phyloP scores from a whole-genome alignment of 2,329 filamentous ascomycete species.

The Beauveria sp. region DNA sequence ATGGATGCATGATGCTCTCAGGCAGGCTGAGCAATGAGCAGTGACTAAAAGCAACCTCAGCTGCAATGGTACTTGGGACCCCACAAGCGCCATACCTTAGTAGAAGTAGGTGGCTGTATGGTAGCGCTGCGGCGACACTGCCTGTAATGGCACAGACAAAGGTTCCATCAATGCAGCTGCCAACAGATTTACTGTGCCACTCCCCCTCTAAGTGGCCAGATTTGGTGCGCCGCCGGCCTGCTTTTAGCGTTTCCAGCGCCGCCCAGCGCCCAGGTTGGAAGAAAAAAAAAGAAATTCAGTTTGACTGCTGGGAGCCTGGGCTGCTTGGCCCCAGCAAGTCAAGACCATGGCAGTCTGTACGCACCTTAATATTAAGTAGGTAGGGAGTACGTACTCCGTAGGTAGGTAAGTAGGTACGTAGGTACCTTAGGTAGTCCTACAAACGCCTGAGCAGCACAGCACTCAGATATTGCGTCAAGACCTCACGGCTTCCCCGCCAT shows the following conservation, averaged over 20 bases:
- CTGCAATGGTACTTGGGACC: no score
- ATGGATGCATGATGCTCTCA: no score
- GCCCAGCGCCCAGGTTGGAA: neutral
- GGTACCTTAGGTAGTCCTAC: neutral
- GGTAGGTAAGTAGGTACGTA: no score
- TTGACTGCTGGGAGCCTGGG: neutral
- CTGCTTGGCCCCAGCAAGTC: neutral
- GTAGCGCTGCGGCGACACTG: no score
- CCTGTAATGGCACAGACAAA: no score
- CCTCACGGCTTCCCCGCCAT: neutral
- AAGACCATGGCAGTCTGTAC: neutral
- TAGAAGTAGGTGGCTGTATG: no score
- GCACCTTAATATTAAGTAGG: no score
- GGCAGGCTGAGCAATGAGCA: no score
- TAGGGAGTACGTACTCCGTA: no score
- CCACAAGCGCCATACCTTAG: no score
- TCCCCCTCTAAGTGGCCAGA: neutral
- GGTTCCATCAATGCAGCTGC: no score
- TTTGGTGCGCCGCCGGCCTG: neutral
- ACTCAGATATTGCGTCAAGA: neutral
- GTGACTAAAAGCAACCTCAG: no score
- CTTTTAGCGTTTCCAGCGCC: neutral
- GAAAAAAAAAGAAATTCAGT: neutral
- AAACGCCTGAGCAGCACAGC: neutral
- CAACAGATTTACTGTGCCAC: neutral